Evolutionary conservation across 73 alveolate species (phyloP).

Genomic region (Uronychia binucleata): DNA sequence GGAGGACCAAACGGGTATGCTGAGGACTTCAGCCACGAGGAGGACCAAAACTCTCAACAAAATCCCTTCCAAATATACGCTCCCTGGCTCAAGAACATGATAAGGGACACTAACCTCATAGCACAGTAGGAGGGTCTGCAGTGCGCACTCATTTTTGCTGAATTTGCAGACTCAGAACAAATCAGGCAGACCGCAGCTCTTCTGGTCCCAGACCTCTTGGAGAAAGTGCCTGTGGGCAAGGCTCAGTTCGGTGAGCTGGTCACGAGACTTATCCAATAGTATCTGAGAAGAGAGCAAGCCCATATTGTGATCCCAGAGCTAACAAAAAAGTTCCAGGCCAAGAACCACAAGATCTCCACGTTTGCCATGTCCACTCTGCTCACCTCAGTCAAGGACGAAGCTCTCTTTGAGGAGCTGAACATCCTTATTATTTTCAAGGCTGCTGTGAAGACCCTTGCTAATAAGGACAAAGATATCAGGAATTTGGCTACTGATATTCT

Average conservation of each 20-base stretch:
- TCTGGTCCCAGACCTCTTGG: slow-evolving; percentile 19
- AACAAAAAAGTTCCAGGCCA: slow-evolving; percentile 32
- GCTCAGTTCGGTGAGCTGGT: slow-evolving; percentile 39
- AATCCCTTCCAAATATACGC: slow-evolving; percentile 46
- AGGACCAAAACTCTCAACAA: slow-evolving; percentile 1
- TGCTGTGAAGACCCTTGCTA: slow-evolving; percentile 6
- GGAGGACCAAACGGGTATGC: not conserved
- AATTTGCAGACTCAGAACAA: slow-evolving; percentile 2
- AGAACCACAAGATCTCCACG: slow-evolving; percentile 34
- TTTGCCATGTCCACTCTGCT: slow-evolving; percentile 13
- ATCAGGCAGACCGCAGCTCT: not conserved
- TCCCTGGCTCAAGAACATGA: slow-evolving; percentile 29
- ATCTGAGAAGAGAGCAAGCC: slow-evolving; percentile 30
- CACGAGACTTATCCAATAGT: slow-evolving; percentile 9
- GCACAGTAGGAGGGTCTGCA: slow-evolving; percentile 56
- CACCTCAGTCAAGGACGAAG: slow-evolving; percentile 3
- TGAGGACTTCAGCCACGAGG: slow-evolving; percentile 3
- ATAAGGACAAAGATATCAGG: slow-evolving; percentile 37
- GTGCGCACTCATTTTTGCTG: slow-evolving; percentile 14
- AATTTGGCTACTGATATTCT: slow-evolving; percentile 12
- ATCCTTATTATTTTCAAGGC: slow-evolving; percentile 19
- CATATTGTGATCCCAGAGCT: slow-evolving; percentile 37
- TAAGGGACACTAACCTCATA: slow-evolving; percentile 43
- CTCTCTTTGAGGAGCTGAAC: slow-evolving; percentile 2
- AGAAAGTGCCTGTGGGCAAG: slow-evolving; percentile 41